phyloP scores from a whole-genome alignment of 139 green algal species.

The Coelastrella sp. region DNA sequence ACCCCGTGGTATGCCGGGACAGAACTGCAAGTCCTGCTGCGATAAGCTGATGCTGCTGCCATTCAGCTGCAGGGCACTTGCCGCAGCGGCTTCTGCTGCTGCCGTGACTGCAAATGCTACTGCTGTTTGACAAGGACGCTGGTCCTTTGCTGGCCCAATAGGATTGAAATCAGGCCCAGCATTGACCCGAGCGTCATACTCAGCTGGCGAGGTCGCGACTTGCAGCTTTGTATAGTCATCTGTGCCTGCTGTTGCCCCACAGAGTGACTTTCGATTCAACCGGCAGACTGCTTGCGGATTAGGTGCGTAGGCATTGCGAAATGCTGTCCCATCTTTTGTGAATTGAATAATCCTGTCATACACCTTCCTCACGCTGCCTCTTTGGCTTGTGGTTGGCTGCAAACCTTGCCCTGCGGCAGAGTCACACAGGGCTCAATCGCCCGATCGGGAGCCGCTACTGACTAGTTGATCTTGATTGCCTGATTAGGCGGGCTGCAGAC shows the following conservation, averaged over 20 bases:
- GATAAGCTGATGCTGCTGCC: slow-evolving; percentile 8
- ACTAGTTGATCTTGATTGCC: too few relatives aligned
- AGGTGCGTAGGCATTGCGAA: slow-evolving; percentile 13
- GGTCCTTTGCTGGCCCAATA: slow-evolving; percentile 6
- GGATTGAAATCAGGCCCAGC: not conserved
- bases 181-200: slow-evolving; percentile 16
- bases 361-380: not conserved
- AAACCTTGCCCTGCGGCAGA: slow-evolving; percentile 26
- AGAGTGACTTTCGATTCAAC: not conserved
- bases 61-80: slow-evolving; percentile 22
- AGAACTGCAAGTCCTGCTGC: slow-evolving; percentile 50
- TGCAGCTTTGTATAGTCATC: slow-evolving; percentile 14
- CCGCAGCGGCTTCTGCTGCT: slow-evolving; percentile 38
- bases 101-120: slow-evolving; percentile 29
- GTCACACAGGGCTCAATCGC: not conserved
- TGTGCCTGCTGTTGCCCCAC: slow-evolving; percentile 4
- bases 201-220: not conserved
- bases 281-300: not conserved
- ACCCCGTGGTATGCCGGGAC: not conserved
- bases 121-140: slow-evolving; percentile 23
- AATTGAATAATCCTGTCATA: not conserved
- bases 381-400: not conserved
- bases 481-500: too few relatives aligned
- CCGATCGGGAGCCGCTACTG: not conserved
- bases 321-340: slow-evolving; percentile 17